Base-by-base conservation (phyloP, 176 grass and related monocot species). In the Ensete glaucum region DNA sequence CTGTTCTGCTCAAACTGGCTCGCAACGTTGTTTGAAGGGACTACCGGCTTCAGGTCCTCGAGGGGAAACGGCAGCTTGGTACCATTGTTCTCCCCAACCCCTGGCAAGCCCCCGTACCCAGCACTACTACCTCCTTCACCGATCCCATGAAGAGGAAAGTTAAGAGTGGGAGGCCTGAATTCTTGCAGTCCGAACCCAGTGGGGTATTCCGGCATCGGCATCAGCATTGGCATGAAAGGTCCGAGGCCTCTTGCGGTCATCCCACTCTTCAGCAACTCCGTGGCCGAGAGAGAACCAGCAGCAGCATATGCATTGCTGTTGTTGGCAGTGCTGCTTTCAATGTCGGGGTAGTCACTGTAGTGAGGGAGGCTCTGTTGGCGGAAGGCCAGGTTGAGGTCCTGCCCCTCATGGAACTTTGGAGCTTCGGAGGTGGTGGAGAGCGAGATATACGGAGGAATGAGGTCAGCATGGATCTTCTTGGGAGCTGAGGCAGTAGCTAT, bases 351-450 rank as follows among this genome's bases (percentile, higher is more conserved):
- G 26, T 80, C 56, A 64, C n/a, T 52, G 74, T 49, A 76, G 20
- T 62, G 48, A 23, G 14, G 68, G 67, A 64, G 11, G 78, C 55
- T 24, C 1, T 64, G 78, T 14, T 73, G 56, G 12, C 21, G 78
- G 69, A 80, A 80, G 54, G 69, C 78, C 20, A 80, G 21, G 78
- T 80, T 80, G 78, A 80, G 78, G 78, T 80, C 78, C 43, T 80
- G 78, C 11, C 69, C 69, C 69, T 80, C 69, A 8, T 63, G 55
- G 67, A 73, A 54, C 43, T 64, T 73, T 62, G 58, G 68, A 70
- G 58, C 49, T 48, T 80, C 56, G 8, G 34, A 43, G 34, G 1
- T 67, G 64, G 51, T 73, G 52, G 71, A 73, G 71, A 73, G 51
- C 11, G 71, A 55, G 50, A 73, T 73, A 49, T 53, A 25, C 8